Conservation (phyloP, 306 rosid species). For the Gleditsia sinensis region DNA sequence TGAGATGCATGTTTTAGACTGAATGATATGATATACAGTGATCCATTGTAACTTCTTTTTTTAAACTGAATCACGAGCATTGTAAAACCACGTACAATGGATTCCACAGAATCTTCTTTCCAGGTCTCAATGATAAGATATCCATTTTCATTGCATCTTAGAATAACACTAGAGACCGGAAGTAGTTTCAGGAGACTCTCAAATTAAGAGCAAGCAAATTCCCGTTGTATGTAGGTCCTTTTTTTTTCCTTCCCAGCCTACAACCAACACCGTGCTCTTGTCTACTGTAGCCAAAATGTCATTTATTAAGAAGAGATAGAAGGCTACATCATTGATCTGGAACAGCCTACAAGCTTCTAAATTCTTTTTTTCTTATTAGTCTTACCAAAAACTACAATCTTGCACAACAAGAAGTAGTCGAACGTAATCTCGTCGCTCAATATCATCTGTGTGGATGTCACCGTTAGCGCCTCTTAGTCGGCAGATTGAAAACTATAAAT, state of each 20-base stretch:
- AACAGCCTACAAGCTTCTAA: no score
- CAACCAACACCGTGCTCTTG: not conserved
- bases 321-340: not conserved
- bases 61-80: not conserved
- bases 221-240: not conserved
- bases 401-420: constrained; percentile 14
- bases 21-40: no score
- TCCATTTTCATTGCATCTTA: not conserved
- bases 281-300: constrained; percentile 8
- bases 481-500: constrained; percentile 15
- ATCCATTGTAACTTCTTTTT: no score
- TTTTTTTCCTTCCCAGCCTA: not conserved
- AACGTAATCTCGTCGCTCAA: not conserved
- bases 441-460: not conserved
- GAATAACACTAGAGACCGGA: not conserved
- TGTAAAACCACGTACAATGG: not conserved
- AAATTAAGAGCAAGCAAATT: not conserved
- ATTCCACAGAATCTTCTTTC: not conserved
- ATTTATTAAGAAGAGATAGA: not conserved
- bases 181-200: not conserved
- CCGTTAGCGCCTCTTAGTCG: not conserved
- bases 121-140: not conserved
- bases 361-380: no score
- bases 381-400: not conserved
- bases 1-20: not conserved